Conservation (phyloP, 2,329 filamentous ascomycete species). For the Boeremia lycopersici region DNA sequence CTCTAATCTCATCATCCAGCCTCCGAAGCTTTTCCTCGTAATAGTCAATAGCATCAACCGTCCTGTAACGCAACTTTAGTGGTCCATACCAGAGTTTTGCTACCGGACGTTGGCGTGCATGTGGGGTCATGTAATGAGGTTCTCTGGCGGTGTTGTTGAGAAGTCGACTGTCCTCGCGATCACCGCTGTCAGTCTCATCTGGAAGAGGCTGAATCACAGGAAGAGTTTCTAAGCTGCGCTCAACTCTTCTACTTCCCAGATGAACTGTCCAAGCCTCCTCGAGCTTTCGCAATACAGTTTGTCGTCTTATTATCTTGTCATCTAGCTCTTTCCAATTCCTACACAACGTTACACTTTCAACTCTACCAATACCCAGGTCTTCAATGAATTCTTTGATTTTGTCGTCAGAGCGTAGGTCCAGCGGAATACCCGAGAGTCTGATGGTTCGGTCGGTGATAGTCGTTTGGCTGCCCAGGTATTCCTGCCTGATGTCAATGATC, state of each 20-base stretch:
- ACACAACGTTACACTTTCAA: constrained; percentile 86
- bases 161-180: constrained; percentile 63
- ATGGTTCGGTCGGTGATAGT: constrained; percentile 97
- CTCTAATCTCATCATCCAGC: constrained; percentile 75
- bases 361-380: constrained; percentile 83
- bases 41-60: constrained; percentile 90
- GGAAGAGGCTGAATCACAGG: constrained; percentile 57
- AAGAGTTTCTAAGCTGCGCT: constrained; percentile 55
- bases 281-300: constrained; percentile 69
- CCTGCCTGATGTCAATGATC: constrained; percentile 84
- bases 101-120: constrained; percentile 64
- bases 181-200: constrained; percentile 35
- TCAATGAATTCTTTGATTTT: constrained; percentile 88
- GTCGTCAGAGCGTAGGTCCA: constrained; percentile 76
- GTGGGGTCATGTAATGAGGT: constrained; percentile 49
- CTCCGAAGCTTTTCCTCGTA: constrained; percentile 84
- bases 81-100: constrained; percentile 79
- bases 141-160: constrained; percentile 56
- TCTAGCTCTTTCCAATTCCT: constrained; percentile 87
- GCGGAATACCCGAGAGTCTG: constrained; percentile 84
- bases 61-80: constrained; percentile 71
- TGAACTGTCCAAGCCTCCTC: constrained; percentile 85
- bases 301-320: constrained; percentile 70
- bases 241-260: constrained; percentile 62
- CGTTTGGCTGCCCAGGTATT: constrained; percentile 89